Evolutionary conservation across 2,329 filamentous ascomycete species (phyloP).

Genomic region (Botrytis paeoniae): DNA sequence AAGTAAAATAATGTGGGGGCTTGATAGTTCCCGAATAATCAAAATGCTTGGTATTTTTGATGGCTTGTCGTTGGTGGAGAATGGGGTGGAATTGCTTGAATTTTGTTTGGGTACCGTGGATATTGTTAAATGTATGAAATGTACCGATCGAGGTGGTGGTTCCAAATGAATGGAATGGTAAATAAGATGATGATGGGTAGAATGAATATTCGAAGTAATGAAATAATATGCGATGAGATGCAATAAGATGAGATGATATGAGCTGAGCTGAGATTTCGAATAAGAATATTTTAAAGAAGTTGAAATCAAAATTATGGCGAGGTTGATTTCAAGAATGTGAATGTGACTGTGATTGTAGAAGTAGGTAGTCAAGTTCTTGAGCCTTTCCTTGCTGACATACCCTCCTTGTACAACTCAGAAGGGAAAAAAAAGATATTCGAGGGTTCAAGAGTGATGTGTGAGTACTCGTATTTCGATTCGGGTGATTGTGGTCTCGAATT

Average conservation of each 20-base stretch:
- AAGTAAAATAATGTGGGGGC: constrained; percentile 12
- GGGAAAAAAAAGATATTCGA: neutral
- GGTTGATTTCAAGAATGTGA: neutral
- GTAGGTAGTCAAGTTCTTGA: neutral
- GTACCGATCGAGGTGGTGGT: neutral
- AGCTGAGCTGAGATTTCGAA: neutral
- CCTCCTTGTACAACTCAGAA: neutral
- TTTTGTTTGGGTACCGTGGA: constrained; percentile 7
- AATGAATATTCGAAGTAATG: neutral
- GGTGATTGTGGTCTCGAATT: neutral
- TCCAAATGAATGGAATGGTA: neutral
- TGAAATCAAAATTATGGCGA: neutral
- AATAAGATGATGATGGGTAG: neutral
- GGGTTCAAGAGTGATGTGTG: constrained; percentile 1
- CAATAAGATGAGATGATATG: neutral
- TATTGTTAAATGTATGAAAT: neutral
- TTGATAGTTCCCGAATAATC: constrained; percentile 3
- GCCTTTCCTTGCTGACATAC: neutral
- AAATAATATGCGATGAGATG: neutral
- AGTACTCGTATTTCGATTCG: neutral
- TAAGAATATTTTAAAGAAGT: neutral
- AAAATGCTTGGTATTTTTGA: neutral
- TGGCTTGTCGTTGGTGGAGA: neutral
- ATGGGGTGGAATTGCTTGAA: neutral
- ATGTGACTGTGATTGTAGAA: neutral